These are phyloP conservation scores for Sclerotinia subarctica DNA, from an alignment of 2,329 filamentous ascomycete genomes.

Conservation along the genomic window DNA sequence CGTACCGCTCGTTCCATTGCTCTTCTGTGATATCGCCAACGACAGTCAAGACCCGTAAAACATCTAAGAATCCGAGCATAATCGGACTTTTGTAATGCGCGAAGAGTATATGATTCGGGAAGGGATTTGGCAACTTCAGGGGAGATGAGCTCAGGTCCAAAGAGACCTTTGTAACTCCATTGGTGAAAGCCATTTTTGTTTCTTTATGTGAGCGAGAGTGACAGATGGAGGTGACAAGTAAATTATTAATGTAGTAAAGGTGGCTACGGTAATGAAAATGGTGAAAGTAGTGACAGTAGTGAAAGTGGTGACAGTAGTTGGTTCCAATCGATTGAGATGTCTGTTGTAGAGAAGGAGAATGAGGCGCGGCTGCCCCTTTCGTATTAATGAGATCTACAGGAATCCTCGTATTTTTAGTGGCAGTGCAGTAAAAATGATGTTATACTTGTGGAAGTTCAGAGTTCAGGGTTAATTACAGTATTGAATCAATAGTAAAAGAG, in stretches of 20 bases:
- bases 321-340: background rate
- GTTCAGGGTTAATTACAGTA: background rate
- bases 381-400: conserved; percentile 6
- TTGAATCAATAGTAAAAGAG: background rate
- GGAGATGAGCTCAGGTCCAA: conserved; percentile 74
- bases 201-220: background rate
- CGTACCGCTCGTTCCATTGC: conserved; percentile 74
- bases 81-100: conserved; percentile 74
- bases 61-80: conserved; percentile 84
- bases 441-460: background rate
- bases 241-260: background rate
- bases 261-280: too few relatives aligned
- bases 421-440: background rate
- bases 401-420: background rate
- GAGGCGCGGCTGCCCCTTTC: conserved; percentile 1
- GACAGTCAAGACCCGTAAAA: conserved; percentile 84
- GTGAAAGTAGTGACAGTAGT: background rate
- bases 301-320: too few relatives aligned
- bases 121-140: conserved; percentile 68
- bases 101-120: conserved; percentile 77
- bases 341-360: background rate
- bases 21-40: conserved; percentile 80
- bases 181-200: conserved; percentile 15
- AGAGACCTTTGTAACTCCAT: conserved; percentile 56
- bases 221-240: too few relatives aligned